Evolutionary conservation across 805 yeast species (phyloP).

Genomic region (Candida saitoana): DNA sequence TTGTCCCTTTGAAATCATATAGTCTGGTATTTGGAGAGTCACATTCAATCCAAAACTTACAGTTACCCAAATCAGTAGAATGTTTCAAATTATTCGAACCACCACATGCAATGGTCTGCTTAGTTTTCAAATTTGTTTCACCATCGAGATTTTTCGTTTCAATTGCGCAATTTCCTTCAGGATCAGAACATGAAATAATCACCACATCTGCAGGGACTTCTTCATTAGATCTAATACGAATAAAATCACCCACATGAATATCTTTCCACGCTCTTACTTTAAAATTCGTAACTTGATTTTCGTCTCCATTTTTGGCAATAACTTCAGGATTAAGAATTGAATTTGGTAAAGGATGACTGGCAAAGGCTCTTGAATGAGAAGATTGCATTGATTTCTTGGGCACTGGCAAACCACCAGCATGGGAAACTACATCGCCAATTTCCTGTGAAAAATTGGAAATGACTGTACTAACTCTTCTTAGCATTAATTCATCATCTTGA

Average conservation of each 20-base stretch:
- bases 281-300: slow-evolving; percentile 21
- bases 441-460: slow-evolving; percentile 27
- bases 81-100: slow-evolving; percentile 42
- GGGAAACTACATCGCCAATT: background rate
- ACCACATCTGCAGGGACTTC: slow-evolving; percentile 77
- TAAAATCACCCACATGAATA: slow-evolving; percentile 67
- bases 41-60: slow-evolving; percentile 59
- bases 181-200: slow-evolving; percentile 60
- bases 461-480: slow-evolving; percentile 36
- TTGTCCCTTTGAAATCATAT: slow-evolving; percentile 63
- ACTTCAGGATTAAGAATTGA: slow-evolving; percentile 20
- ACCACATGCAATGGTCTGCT: slow-evolving; percentile 53
- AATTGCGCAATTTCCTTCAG: slow-evolving; percentile 66
- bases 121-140: slow-evolving; percentile 69
- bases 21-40: slow-evolving; percentile 69
- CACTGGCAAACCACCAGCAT: background rate
- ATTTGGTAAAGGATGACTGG: slow-evolving; percentile 12
- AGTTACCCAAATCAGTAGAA: slow-evolving; percentile 55
- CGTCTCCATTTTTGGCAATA: slow-evolving; percentile 7
- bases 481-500: slow-evolving; percentile 22
- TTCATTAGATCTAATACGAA: slow-evolving; percentile 67
- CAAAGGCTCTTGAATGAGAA: slow-evolving; percentile 5
- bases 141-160: slow-evolving; percentile 85
- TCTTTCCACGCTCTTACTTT: slow-evolving; percentile 62
- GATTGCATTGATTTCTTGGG: slow-evolving; percentile 12